phyloP scores from a whole-genome alignment of 768 basidiomycete species.

The Suillus bovinus region DNA sequence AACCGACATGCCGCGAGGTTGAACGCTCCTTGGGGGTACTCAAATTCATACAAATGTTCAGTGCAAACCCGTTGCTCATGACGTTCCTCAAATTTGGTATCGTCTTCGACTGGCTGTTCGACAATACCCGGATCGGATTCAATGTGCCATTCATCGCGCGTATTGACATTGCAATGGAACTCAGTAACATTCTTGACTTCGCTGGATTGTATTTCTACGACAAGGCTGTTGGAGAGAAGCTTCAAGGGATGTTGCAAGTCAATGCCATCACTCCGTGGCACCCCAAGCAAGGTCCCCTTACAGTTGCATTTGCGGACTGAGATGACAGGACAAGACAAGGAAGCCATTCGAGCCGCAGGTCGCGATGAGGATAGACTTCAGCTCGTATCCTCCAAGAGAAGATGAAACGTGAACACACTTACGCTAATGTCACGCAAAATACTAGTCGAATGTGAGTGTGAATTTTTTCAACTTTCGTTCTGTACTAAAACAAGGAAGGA shows the following conservation, averaged over 20 bases:
- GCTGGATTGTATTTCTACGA: no score
- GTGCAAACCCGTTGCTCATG: slow-evolving; percentile 10
- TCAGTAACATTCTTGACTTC: slow-evolving; percentile 4
- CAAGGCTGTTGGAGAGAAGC: no score
- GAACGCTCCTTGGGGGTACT: slow-evolving; percentile 17
- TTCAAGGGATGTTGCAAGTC: no score
- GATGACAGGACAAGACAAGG: slow-evolving; percentile 19
- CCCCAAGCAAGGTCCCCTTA: slow-evolving; percentile 9
- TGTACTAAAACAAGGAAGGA: neutral
- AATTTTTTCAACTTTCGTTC: neutral
- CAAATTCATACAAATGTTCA: slow-evolving; percentile 16
- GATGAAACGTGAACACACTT: neutral
- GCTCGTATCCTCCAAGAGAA: slow-evolving; percentile 1
- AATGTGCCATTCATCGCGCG: slow-evolving; percentile 17
- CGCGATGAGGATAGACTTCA: neutral
- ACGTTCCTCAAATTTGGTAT: slow-evolving; percentile 14
- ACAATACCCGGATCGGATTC: slow-evolving; percentile 14
- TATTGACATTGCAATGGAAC: slow-evolving; percentile 18
- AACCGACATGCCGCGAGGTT: slow-evolving; percentile 9
- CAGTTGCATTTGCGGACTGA: slow-evolving; percentile 15
- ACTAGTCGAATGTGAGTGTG: neutral
- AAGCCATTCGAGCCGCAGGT: slow-evolving; percentile 5
- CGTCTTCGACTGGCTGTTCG: slow-evolving; percentile 13
- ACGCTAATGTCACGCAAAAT: neutral
- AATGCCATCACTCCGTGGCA: neutral